Evolutionary conservation across 495 filamentous ascomycete species (phyloP).

Genomic region (Penicilliopsis zonata): DNA sequence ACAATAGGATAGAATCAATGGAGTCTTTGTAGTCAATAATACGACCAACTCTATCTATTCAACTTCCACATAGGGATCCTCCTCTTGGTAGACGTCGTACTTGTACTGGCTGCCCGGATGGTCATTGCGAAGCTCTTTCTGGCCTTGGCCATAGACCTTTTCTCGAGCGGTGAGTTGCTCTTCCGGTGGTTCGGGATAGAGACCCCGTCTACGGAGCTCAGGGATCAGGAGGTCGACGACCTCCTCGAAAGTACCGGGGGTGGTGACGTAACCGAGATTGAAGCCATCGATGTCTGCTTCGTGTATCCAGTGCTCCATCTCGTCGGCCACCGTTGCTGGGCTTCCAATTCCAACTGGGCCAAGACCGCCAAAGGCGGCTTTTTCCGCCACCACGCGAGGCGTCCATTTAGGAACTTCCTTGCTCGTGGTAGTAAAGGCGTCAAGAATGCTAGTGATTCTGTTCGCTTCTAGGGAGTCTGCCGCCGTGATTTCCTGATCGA

Average conservation of each 20-base stretch:
- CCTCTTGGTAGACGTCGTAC: constrained; percentile 45
- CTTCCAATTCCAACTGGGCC: constrained; percentile 42
- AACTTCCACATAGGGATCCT: constrained; percentile 17
- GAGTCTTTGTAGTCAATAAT: too few species aligned
- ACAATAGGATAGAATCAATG: too few species aligned
- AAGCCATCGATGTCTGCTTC: constrained; percentile 53
- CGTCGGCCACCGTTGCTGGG: constrained; percentile 42
- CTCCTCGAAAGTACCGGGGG: constrained; percentile 50
- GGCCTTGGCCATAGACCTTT: constrained; percentile 47
- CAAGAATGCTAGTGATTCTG: constrained; percentile 38
- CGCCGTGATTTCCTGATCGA: constrained; percentile 43
- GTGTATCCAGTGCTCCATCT: constrained; percentile 44
- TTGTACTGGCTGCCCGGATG: constrained; percentile 44
- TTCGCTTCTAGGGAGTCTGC: constrained; percentile 40
- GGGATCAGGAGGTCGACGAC: constrained; percentile 49
- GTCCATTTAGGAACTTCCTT: constrained; percentile 41
- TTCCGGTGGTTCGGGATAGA: constrained; percentile 28
- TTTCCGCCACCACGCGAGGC: constrained; percentile 38
- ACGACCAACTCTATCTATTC: neutral
- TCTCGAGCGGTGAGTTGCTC: constrained; percentile 43
- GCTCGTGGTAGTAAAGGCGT: constrained; percentile 37
- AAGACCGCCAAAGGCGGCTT: constrained; percentile 44
- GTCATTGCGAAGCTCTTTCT: constrained; percentile 37
- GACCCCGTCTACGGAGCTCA: constrained; percentile 41
- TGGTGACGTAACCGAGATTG: constrained; percentile 41